Evolutionary conservation across 306 rosid genomes (phyloP).

Genomic region (Lotus japonicus): DNA sequence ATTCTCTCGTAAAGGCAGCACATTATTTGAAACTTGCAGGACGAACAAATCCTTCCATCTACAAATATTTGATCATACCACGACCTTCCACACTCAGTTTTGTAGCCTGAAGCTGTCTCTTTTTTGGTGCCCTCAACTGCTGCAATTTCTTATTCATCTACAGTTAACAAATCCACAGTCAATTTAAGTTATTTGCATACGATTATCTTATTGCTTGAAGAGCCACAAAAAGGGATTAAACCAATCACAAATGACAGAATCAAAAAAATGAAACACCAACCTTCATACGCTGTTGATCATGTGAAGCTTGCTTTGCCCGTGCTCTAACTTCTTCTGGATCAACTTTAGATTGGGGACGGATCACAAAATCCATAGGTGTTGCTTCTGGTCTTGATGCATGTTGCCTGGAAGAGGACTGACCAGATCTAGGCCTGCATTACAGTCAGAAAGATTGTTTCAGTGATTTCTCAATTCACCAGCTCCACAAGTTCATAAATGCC

Average conservation of each 20-base stretch:
- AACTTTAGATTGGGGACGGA: constrained; percentile 90
- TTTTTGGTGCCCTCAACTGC: constrained; percentile 92
- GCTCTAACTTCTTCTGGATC: constrained; percentile 95
- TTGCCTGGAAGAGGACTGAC: constrained; percentile 79
- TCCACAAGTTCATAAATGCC: not conserved
- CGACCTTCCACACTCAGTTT: constrained; percentile 96
- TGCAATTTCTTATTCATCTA: constrained; percentile 98
- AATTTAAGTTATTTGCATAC: not conserved
- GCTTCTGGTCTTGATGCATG: constrained; percentile 92
- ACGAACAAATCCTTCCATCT: constrained; percentile 7
- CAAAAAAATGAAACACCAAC: constrained; percentile 32
- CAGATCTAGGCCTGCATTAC: constrained; percentile 69
- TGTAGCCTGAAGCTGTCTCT: constrained; percentile 94
- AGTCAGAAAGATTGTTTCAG: constrained; percentile 1
- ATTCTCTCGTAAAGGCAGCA: not conserved
- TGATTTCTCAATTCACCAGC: not conserved
- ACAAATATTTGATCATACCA: constrained; percentile 86
- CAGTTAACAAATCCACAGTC: constrained; percentile 8
- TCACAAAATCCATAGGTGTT: constrained; percentile 86
- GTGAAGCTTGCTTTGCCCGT: constrained; percentile 68
- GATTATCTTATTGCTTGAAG: not conserved
- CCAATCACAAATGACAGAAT: not conserved
- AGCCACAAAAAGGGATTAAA: not conserved
- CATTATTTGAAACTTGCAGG: not conserved
- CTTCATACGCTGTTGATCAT: constrained; percentile 90